phyloP scores from a whole-genome alignment of 2,329 filamentous ascomycete species.

The Cordyceps javanica region DNA sequence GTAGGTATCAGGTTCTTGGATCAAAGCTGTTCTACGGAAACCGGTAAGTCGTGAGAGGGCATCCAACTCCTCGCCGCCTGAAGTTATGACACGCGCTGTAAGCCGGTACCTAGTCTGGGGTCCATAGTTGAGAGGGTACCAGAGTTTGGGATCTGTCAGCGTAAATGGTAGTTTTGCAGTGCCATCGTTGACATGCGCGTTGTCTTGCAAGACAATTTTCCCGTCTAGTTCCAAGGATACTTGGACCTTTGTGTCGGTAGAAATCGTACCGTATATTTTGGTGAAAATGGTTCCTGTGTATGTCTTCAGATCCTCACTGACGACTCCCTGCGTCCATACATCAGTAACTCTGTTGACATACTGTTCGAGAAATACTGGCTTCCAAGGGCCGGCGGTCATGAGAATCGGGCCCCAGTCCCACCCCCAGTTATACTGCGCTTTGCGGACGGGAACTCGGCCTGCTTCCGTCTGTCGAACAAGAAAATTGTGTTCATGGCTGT shows the following conservation, averaged over 20 bases:
- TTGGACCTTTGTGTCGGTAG: slow-evolving; percentile 19
- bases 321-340: slow-evolving; percentile 39
- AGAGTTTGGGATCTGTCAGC: slow-evolving; percentile 50
- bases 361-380: slow-evolving; percentile 57
- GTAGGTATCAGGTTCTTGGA: slow-evolving; percentile 51
- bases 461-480: slow-evolving; percentile 17
- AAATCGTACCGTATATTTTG: slow-evolving; percentile 28
- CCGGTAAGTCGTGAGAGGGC: slow-evolving; percentile 54
- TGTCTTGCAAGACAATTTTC: slow-evolving; percentile 15
- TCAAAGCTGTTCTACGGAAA: slow-evolving; percentile 52
- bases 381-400: slow-evolving; percentile 60
- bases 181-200: neutral
- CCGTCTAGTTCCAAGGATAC: slow-evolving; percentile 22
- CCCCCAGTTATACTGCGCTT: slow-evolving; percentile 65
- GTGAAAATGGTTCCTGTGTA: slow-evolving; percentile 32
- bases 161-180: neutral
- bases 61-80: slow-evolving; percentile 39
- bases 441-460: slow-evolving; percentile 41
- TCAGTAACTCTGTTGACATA: slow-evolving; percentile 55
- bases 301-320: slow-evolving; percentile 29
- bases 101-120: slow-evolving; percentile 62
- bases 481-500: slow-evolving; percentile 42
- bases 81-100: slow-evolving; percentile 44
- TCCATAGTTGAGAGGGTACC: slow-evolving; percentile 68
- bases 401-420: slow-evolving; percentile 66